Evolutionary conservation across 352 stramenopile genomes (phyloP).

Genomic region (Bremia lactucae): DNA sequence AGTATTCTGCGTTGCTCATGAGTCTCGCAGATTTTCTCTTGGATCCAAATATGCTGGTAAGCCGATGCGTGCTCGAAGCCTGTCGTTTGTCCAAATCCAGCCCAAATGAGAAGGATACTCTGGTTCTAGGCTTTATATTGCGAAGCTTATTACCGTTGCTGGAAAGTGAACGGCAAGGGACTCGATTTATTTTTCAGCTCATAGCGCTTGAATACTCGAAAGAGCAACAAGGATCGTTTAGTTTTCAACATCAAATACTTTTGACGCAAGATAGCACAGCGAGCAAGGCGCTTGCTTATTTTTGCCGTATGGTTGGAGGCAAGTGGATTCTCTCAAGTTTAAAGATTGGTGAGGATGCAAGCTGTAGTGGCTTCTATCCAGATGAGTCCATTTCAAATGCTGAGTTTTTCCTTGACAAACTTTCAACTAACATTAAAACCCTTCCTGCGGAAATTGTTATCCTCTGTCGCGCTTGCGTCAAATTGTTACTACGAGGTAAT

Average conservation of each 20-base stretch:
- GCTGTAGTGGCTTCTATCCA: not conserved
- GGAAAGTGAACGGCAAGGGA: slow-evolving; percentile 34
- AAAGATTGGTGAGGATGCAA: not conserved
- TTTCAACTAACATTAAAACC: slow-evolving; percentile 12
- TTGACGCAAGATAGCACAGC: slow-evolving; percentile 26
- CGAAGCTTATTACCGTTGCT: slow-evolving; percentile 36
- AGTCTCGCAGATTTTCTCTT: slow-evolving; percentile 34
- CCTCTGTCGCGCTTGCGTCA: slow-evolving; percentile 31
- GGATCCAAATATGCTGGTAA: slow-evolving; percentile 30
- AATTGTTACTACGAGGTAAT: slow-evolving; percentile 9
- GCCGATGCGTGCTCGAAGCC: slow-evolving; percentile 17
- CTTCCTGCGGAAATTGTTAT: slow-evolving; percentile 45
- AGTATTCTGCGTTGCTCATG: slow-evolving; percentile 58
- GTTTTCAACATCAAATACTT: slow-evolving; percentile 14
- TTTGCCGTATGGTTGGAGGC: slow-evolving; percentile 21
- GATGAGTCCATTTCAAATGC: slow-evolving; percentile 2
- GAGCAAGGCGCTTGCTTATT: slow-evolving; percentile 22
- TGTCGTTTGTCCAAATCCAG: slow-evolving; percentile 2
- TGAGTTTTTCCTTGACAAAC: slow-evolving; percentile 19
- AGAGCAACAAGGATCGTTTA: not conserved
- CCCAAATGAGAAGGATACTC: not conserved
- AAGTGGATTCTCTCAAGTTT: slow-evolving; percentile 24
- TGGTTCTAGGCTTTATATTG: slow-evolving; percentile 23
- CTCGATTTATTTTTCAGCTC: slow-evolving; percentile 39
- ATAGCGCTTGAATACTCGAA: slow-evolving; percentile 25